phyloP scores from a whole-genome alignment of 2,329 filamentous ascomycete species.

The Fusarium compactum region DNA sequence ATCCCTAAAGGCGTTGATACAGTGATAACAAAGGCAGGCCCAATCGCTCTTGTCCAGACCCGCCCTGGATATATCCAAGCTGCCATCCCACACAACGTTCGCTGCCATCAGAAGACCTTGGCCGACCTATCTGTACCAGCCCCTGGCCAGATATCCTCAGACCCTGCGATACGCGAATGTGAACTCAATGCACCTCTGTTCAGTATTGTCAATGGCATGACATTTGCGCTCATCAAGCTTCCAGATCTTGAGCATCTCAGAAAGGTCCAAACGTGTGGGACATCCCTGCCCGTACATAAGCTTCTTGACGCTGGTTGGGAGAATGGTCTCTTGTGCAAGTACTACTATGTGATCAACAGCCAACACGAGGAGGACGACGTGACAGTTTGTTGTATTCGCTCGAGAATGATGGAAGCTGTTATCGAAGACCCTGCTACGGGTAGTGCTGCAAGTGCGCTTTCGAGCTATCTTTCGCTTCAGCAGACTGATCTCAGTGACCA shows the following conservation, averaged over 20 bases:
- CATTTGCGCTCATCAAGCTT: constrained; percentile 75
- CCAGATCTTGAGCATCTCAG: constrained; percentile 69
- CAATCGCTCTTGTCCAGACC: constrained; percentile 59
- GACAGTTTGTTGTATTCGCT: constrained; percentile 58
- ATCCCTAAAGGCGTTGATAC: constrained; percentile 55
- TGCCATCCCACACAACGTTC: constrained; percentile 75
- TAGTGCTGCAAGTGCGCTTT: constrained; percentile 70
- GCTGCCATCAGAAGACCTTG: constrained; percentile 64
- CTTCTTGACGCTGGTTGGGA: constrained; percentile 69
- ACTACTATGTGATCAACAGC: constrained; percentile 68
- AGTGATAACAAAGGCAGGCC: constrained; percentile 68
- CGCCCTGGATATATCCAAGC: constrained; percentile 66
- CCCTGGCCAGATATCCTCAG: constrained; percentile 46
- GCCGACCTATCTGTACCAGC: constrained; percentile 46
- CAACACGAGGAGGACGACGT: constrained; percentile 46
- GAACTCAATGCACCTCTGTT: constrained; percentile 62
- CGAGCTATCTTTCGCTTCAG: constrained; percentile 64
- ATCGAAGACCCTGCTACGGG: constrained; percentile 73
- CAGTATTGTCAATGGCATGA: constrained; percentile 79
- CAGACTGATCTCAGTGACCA: constrained; percentile 50
- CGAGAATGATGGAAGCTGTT: constrained; percentile 68
- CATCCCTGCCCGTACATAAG: constrained; percentile 50
- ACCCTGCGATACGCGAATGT: constrained; percentile 49
- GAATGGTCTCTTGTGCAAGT: constrained; percentile 64
- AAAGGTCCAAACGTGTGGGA: constrained; percentile 50